phyloP scores from a whole-genome alignment of 1,284 basidiomycete species.

The Singerocomus rubriflavus region DNA sequence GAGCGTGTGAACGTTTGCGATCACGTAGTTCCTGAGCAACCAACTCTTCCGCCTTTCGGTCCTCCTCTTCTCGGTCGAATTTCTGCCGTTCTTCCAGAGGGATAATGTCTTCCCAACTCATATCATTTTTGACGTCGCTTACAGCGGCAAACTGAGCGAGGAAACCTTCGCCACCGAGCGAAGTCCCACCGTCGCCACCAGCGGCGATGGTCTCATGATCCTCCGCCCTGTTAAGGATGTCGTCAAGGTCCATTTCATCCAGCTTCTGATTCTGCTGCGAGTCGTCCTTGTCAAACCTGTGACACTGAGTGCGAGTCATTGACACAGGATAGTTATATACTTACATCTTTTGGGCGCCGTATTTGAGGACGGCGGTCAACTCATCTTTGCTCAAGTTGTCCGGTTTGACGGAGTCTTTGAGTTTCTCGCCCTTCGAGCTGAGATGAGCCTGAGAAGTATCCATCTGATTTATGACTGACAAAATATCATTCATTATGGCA shows the following conservation, averaged over 20 bases:
- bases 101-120: slow-evolving; percentile 99
- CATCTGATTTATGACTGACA: slow-evolving; percentile 97
- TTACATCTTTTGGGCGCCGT: slow-evolving; percentile 96
- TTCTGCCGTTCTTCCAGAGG: slow-evolving; percentile 89
- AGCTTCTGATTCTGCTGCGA: slow-evolving; percentile 92
- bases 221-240: slow-evolving; percentile 95
- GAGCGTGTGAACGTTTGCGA: slow-evolving; percentile 82
- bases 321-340: slow-evolving; percentile 28
- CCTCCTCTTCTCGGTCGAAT: slow-evolving; percentile 82
- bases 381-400: slow-evolving; percentile 97
- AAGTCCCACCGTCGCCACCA: slow-evolving; percentile 74
- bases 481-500: slow-evolving; percentile 6
- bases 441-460: slow-evolving; percentile 98
- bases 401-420: slow-evolving; percentile 74
- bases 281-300: slow-evolving; percentile 95
- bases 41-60: slow-evolving; percentile 65
- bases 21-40: slow-evolving; percentile 64
- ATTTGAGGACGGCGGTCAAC: slow-evolving; percentile 97
- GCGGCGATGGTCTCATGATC: slow-evolving; percentile 92
- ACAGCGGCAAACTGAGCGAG: slow-evolving; percentile 93
- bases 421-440: slow-evolving; percentile 65
- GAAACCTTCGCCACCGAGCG: slow-evolving; percentile 96
- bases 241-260: slow-evolving; percentile 99
- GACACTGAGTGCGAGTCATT: slow-evolving; percentile 11
- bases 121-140: slow-evolving; percentile 97